phyloP scores from a whole-genome alignment of 1,284 basidiomycete genomes.

The Cryptococcus sp. region DNA sequence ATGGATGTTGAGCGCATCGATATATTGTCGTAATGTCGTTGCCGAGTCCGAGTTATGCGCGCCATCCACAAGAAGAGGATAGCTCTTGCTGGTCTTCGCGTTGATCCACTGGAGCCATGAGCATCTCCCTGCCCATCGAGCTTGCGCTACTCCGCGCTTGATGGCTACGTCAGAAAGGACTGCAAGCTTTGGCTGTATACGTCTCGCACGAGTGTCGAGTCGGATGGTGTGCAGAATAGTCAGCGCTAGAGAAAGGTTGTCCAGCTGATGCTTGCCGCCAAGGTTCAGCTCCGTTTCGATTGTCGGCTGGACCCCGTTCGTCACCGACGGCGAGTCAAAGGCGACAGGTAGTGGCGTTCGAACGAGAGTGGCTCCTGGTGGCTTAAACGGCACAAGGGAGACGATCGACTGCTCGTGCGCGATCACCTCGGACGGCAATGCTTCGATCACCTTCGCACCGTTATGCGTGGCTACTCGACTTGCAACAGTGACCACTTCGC shows the following conservation, averaged over 20 bases:
- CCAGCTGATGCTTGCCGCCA: slow-evolving; percentile 78
- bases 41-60: slow-evolving; percentile 93
- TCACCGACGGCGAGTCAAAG: slow-evolving; percentile 6
- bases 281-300: slow-evolving; percentile 57
- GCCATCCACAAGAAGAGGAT: slow-evolving; percentile 76
- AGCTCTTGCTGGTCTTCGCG: slow-evolving; percentile 33
- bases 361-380: slow-evolving; percentile 22
- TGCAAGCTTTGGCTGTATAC: slow-evolving; percentile 40
- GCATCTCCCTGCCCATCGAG: slow-evolving; percentile 80
- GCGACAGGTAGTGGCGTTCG: slow-evolving; percentile 22
- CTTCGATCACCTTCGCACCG: slow-evolving; percentile 33
- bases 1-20: slow-evolving; percentile 58
- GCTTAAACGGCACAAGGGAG: slow-evolving; percentile 35
- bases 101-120: slow-evolving; percentile 63
- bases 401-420: slow-evolving; percentile 20
- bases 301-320: slow-evolving; percentile 6
- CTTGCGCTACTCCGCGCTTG: slow-evolving; percentile 62
- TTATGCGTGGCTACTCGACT: slow-evolving; percentile 51
- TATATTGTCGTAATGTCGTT: slow-evolving; percentile 67
- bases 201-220: slow-evolving; percentile 51
- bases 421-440: slow-evolving; percentile 9
- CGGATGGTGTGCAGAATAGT: slow-evolving; percentile 67
- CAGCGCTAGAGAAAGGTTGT: slow-evolving; percentile 73
- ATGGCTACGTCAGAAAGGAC: slow-evolving; percentile 59
- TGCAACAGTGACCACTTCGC: slow-evolving; percentile 59